Evolutionary conservation across 768 basidiomycete species (phyloP), one percentile per base, ranked within the genome.

Genomic region (Macrolepiota albuminosa): DNA sequence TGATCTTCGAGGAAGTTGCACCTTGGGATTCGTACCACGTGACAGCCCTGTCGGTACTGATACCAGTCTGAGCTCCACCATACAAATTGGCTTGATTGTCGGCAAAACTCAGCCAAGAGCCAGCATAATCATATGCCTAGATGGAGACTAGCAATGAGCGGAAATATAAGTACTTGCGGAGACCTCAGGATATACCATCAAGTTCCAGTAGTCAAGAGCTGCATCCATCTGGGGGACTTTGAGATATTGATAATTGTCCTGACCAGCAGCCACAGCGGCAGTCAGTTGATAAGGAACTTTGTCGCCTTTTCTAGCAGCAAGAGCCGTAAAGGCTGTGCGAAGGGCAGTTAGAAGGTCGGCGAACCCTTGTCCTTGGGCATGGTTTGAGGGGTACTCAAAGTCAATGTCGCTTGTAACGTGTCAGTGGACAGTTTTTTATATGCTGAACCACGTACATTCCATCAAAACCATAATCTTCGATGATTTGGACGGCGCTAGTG

Each of bases 401-500:
- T 93, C 91, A 51, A 90, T 70, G 62, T 90, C 87, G 68, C 86
- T 86, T 46, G 0, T n/a, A 5, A 42, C 18, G 16, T 18, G 26
- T 60, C 29, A 61, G 54, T 26, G 34, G 56, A 39, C 40, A 56
- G 37, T 26, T 8, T 10, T 37, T 29, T 7, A 34, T 24, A 26
- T 16, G 29, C 9, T 57, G 36, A 18, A 50, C 37, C 9, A 18
- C 83, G 56, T 64, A 85, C 86, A 90, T 81, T 55, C 91, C 91
- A 66, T 93, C 91, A 54, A 94, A 83, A 0, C 91, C 91, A 59
- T 91, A 88, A 69, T 93, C 85, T 66, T 87, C 81, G 51, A 88
- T 74, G 11, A 91, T 66, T 49, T 80, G 77, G 31, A 92, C 83
- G 1, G 88, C 87, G 59, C 73, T 81, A 54, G 68, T 66, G 33